phyloP scores from a whole-genome alignment of 2,329 filamentous ascomycete genomes.

The Trichoderma pleuroti region DNA sequence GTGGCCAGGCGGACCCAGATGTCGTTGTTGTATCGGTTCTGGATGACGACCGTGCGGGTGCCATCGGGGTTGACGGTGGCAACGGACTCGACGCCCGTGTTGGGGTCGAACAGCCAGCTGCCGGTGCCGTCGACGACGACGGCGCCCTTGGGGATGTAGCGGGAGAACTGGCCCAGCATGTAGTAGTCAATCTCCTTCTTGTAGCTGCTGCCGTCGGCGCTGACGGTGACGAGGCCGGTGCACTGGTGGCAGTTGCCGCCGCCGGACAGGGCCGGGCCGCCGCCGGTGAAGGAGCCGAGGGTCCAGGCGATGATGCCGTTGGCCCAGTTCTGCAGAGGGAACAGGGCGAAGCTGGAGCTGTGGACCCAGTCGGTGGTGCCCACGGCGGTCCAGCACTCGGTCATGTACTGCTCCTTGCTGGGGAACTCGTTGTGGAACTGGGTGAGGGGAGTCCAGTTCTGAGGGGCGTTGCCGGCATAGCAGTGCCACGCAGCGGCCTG shows the following conservation, averaged over 20 bases:
- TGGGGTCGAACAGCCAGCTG: constrained; percentile 41
- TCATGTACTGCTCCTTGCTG: constrained; percentile 44
- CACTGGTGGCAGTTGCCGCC: constrained; percentile 40
- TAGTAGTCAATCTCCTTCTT: constrained; percentile 49
- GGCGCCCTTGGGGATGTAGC: constrained; percentile 45
- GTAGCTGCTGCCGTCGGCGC: constrained; percentile 42
- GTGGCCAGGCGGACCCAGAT: constrained; percentile 39
- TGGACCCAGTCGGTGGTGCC: constrained; percentile 44
- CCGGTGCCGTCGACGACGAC: constrained; percentile 41
- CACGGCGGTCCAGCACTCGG: constrained; percentile 45
- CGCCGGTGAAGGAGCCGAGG: constrained; percentile 41
- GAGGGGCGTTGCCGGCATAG: constrained; percentile 32
- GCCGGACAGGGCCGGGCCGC: constrained; percentile 41
- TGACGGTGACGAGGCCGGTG: constrained; percentile 54
- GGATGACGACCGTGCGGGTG: constrained; percentile 40
- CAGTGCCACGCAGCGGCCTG: constrained; percentile 41
- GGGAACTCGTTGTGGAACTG: constrained; percentile 41
- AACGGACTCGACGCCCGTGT: constrained; percentile 42
- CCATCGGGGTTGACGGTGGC: constrained; percentile 46
- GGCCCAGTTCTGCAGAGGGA: constrained; percentile 48
- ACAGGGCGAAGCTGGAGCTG: constrained; percentile 42
- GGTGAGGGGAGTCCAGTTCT: constrained; percentile 37
- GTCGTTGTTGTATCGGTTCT: constrained; percentile 46
- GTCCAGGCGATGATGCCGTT: constrained; percentile 44
- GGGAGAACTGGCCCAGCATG: constrained; percentile 51